Percentiles rank a stretch among this genome's conserved stretches.
Conservation (phyloP, 2,329 filamentous ascomycete genomes). For the Xylariaceae sp. region DNA sequence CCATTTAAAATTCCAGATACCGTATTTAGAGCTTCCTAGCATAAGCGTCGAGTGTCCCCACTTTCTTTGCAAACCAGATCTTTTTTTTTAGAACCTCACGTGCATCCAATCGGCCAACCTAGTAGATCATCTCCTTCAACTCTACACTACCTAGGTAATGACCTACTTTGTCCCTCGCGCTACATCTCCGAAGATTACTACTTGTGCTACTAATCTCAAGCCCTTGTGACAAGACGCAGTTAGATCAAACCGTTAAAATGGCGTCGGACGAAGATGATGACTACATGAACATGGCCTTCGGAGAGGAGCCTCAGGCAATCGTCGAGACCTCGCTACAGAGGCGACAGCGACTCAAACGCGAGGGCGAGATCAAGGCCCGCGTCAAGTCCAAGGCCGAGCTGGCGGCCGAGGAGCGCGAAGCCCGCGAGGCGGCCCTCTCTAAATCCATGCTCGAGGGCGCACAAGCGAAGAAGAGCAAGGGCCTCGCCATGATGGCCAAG, state of each 20-base stretch:
- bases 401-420: slow-evolving; percentile 73
- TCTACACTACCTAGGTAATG: background rate
- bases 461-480: slow-evolving; percentile 74
- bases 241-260: slow-evolving; percentile 20
- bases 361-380: slow-evolving; percentile 71
- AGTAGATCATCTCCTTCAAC: too few species aligned
- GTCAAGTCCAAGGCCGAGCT: slow-evolving; percentile 84
- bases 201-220: background rate
- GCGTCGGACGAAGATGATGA: slow-evolving; percentile 75
- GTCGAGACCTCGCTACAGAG: slow-evolving; percentile 64
- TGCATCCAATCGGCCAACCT: background rate
- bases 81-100: too few species aligned
- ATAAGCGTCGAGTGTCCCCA: too few species aligned
- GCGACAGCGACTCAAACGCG: slow-evolving; percentile 59
- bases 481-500: slow-evolving; percentile 94
- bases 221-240: background rate
- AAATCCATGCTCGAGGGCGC: slow-evolving; percentile 69
- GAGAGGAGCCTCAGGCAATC: slow-evolving; percentile 63
- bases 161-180: background rate
- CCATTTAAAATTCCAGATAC: too few species aligned
- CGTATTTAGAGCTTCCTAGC: too few species aligned
- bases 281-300: slow-evolving; percentile 96
- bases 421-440: slow-evolving; percentile 77
- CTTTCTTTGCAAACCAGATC: too few species aligned
- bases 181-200: background rate